Percentiles rank a stretch among this genome's conserved stretches.
These are phyloP conservation scores for Ascosphaera acerosa DNA, from an alignment of 2,329 filamentous ascomycete species.

Conservation along the genomic window DNA sequence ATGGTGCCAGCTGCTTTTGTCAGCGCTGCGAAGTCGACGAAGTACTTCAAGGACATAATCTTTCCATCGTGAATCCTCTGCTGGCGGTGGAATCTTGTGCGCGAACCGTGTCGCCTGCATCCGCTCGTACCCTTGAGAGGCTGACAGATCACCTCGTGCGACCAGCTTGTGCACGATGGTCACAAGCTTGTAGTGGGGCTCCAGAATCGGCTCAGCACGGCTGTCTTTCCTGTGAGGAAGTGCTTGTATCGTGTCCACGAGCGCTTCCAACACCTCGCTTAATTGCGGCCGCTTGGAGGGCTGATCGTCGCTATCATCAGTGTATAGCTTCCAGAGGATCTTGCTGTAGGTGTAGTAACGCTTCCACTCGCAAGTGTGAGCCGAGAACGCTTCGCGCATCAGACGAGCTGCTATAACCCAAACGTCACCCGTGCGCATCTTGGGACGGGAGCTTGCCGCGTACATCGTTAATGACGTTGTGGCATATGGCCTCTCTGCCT, in stretches of 20 bases:
- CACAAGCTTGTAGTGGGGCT: conserved; percentile 81
- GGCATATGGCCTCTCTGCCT: too few relatives aligned
- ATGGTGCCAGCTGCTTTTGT: conserved; percentile 91
- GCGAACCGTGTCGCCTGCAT: conserved; percentile 30
- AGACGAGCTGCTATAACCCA: conserved; percentile 40
- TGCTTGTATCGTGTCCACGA: conserved; percentile 33
- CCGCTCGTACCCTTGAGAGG: conserved; percentile 23
- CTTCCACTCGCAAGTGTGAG: too few relatives aligned
- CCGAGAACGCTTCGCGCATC: conserved; percentile 31
- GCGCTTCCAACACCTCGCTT: conserved; percentile 28
- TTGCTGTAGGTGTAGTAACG: conserved; percentile 48
- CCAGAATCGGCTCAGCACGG: conserved; percentile 49
- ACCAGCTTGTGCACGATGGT: conserved; percentile 65
- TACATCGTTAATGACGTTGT: too few relatives aligned
- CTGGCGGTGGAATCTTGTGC: conserved; percentile 23
- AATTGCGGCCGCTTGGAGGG: too few relatives aligned
- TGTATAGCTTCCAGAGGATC: conserved; percentile 46
- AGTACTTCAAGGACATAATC: conserved; percentile 35
- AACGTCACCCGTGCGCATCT: conserved; percentile 32
- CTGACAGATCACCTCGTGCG: conserved; percentile 20
- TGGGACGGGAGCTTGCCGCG: conserved; percentile 29
- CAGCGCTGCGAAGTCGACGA: conserved; percentile 36
- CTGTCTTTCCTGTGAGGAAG: conserved; percentile 35
- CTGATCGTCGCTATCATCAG: too few relatives aligned
- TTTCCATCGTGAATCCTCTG: conserved; percentile 29